Evolutionary conservation across 2,329 filamentous ascomycete species (phyloP), one percentile per base, ranked within the genome.

Genomic region (Aureobasidium sp.): DNA sequence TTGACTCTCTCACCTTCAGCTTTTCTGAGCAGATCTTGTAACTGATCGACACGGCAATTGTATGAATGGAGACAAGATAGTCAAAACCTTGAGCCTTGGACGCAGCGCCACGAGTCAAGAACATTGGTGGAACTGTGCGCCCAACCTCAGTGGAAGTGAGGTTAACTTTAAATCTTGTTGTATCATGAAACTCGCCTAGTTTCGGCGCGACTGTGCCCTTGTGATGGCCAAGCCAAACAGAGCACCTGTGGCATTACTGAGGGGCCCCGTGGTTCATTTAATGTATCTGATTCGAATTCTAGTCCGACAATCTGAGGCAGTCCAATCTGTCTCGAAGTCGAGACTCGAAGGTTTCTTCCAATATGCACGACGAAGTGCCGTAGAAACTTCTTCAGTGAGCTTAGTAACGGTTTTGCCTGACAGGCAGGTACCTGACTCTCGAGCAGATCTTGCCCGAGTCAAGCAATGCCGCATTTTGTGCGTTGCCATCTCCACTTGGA

Each of bases 131-230:
- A 27, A 10, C 19, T 14, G 12, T n/a, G 19, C 41, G 41, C 41
- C 41, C n/a, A n/a, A 22, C 27, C 21, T 12, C 3, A 24, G 6
- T 16, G 27, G 16, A 32, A 34, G 12, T 45, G 12, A 45, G 41
- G 27, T 37, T 48, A 48, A 48, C 30, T 35, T 10, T 48, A 37
- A 37, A 48, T 19, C n/a, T 27, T 34, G 42, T 35, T 35, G 27
- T 11, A 47, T 17, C 32, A 25, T 48, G 44, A 48, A 48, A 48
- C 44, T 19, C 27, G 11, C 8, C 32, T 48, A 48, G 44, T 14
- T 34, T 48, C 44, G 44, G 44, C n/a, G 22, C 22, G 12, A 7
- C 8, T 14, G 37, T 14, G 37, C 17, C 44, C 32, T 37, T 5
- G 44, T 37, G 27, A 37, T 17, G n/a, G 21, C 12, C 21, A 19